Evolutionary conservation across 108 stramenopile species (phyloP).

Genomic region (Epipyxis sp.): DNA sequence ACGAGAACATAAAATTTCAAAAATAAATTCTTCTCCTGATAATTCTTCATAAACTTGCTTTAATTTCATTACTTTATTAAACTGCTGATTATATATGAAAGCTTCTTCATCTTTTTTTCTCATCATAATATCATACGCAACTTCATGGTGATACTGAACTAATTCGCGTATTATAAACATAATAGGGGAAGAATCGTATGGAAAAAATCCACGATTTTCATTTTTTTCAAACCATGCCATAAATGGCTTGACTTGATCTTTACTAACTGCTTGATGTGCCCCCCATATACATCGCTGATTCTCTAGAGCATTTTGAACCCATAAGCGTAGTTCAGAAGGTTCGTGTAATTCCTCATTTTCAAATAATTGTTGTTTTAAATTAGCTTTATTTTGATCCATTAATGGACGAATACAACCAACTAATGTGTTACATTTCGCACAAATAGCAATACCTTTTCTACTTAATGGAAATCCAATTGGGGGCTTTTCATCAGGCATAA

Average conservation of each 20-base stretch:
- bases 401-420: constrained; percentile 17
- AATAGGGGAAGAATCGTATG: constrained; percentile 17
- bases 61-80: neutral
- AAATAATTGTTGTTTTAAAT: neutral
- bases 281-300: constrained; percentile 34
- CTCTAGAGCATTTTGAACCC: neutral
- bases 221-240: constrained; percentile 14
- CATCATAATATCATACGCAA: constrained; percentile 17
- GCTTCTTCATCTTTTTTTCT: neutral
- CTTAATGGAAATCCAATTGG: constrained; percentile 23
- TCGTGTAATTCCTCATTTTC: constrained; percentile 28
- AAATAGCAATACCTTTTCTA: neutral
- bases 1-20: constrained; percentile 24
- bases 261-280: neutral
- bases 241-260: constrained; percentile 7
- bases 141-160: neutral
- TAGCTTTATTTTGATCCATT: neutral
- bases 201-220: constrained; percentile 27
- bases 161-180: constrained; percentile 14
- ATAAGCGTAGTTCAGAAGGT: neutral
- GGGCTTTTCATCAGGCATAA: constrained; percentile 29
- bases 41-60: constrained; percentile 1
- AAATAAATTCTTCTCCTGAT: neutral
- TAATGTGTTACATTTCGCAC: constrained; percentile 31
- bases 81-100: neutral